Evolutionary conservation across 2,329 filamentous ascomycete genomes (phyloP), one percentile per base, ranked within the genome.

Genomic region (Xylariomycetidae sp.): DNA sequence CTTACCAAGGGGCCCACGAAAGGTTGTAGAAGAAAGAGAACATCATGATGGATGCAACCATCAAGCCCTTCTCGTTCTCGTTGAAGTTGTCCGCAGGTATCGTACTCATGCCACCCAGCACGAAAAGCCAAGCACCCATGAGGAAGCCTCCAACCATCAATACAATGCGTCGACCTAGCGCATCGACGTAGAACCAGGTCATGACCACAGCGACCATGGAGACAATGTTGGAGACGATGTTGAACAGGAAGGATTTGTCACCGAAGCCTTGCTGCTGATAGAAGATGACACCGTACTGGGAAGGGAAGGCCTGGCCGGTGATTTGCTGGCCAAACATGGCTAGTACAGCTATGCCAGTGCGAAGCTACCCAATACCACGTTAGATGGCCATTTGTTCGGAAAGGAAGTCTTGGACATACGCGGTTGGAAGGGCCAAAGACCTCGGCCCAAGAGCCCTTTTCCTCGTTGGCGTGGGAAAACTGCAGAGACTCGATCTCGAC

Each of bases 241-340:
- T 34, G 19, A 31, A 34, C 22, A 38, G 19, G 24, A 38, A 38
- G 12, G 36, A 27, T 19, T 31, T 30, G 13, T 38, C 22, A 26
- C 32, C 32, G 25, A 38, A 34, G 25, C 36, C 36, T 24, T 38
- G 36, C 15, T 26, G 31, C 26, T 38, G 36, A 16, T 38, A 38
- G 31, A 38, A 38, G 7, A 38, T 28, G 17, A 38, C 36, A 28
- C 36, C 36, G 23, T 38, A 38, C 20, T 38, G 36, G 13, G 19
- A 30, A 7, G 36, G 36, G 29, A 38, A 38, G 14, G 36, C 31
- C 26, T 38, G 36, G 8, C 36, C 36, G 15, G 36, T 38, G 19
- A 38, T 38, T 24, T 38, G 36, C 17, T 38, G 36, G 19, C 36
- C 36, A 24, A 38, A 38, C 36, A 38, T 34, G 23, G 36, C 36